These are phyloP conservation scores for Rubroshorea leprosula DNA, from an alignment of 345 rosid genomes.

Conservation along the genomic window DNA sequence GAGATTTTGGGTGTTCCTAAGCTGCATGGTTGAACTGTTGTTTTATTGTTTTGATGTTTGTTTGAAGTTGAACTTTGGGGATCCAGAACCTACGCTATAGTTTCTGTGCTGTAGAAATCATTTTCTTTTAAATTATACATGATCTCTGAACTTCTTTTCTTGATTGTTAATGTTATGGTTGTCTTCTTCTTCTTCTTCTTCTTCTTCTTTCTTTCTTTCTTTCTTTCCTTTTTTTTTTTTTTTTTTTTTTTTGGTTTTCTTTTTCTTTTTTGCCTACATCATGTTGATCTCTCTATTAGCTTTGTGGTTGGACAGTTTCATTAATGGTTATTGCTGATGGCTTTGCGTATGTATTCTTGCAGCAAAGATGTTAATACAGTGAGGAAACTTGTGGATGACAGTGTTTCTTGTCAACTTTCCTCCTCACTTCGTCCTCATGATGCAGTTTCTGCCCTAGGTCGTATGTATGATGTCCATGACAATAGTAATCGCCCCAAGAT, in stretches of 20 bases:
- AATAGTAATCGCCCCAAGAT: constrained; percentile 85
- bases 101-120: no score
- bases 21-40: neutral
- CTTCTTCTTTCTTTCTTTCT: no score
- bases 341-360: constrained; percentile 34
- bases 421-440: constrained; percentile 96
- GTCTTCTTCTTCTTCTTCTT: no score
- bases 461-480: constrained; percentile 96
- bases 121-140: no score
- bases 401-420: constrained; percentile 70
- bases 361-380: constrained; percentile 95
- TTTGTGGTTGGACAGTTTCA: neutral
- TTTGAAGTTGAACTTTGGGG: neutral
- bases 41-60: neutral
- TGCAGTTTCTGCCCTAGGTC: constrained; percentile 99
- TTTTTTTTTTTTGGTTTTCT: no score
- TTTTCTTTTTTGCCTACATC: no score
- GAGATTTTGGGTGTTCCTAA: constrained; percentile 1
- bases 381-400: constrained; percentile 91
- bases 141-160: no score
- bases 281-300: no score
- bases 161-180: no score
- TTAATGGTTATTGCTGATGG: no score
- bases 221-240: no score
- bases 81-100: neutral